phyloP scores from a whole-genome alignment of 768 basidiomycete species.

The Rickenella mellea region DNA sequence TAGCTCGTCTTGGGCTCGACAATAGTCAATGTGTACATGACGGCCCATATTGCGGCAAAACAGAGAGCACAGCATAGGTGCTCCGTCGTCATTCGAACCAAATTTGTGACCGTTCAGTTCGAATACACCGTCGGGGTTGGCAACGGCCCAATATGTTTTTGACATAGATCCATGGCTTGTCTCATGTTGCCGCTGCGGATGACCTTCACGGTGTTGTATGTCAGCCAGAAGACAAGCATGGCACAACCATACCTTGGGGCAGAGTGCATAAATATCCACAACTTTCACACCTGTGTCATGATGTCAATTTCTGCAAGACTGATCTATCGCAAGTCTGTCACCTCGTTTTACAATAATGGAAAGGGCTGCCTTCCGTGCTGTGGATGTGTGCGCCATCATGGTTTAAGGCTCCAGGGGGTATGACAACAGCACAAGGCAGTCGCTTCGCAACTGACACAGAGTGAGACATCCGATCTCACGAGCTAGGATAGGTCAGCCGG shows the following conservation, averaged over 20 bases:
- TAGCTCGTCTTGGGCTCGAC: conserved; percentile 28
- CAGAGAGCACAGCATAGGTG: conserved; percentile 58
- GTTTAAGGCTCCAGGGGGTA: conserved; percentile 30
- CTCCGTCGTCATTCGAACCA: conserved; percentile 44
- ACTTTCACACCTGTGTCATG: conserved; percentile 44
- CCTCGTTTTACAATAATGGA: conserved; percentile 48
- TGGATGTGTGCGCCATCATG: conserved; percentile 44
- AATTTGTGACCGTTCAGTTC: conserved; percentile 51
- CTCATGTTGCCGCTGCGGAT: conserved; percentile 51
- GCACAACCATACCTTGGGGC: conserved; percentile 44
- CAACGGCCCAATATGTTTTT: conserved; percentile 44
- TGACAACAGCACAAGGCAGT: conserved; percentile 36
- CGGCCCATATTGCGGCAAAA: conserved; percentile 46
- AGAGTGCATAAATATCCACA: conserved; percentile 54
- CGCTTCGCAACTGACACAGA: conserved; percentile 35
- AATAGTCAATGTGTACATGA: conserved; percentile 49
- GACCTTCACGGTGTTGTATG: conserved; percentile 32
- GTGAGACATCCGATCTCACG: not conserved
- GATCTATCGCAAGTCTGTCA: conserved; percentile 12
- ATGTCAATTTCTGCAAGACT: not conserved
- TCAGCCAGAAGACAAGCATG: no score
- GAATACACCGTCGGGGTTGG: conserved; percentile 38
- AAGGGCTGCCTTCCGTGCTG: conserved; percentile 28
- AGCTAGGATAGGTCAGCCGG: not conserved
- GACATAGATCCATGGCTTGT: conserved; percentile 60